Percentiles rank a stretch among this genome's conserved stretches.
Conservation (phyloP, 1,139 yeast genomes). For the Hyphopichia wangnamkhiaoensis region DNA sequence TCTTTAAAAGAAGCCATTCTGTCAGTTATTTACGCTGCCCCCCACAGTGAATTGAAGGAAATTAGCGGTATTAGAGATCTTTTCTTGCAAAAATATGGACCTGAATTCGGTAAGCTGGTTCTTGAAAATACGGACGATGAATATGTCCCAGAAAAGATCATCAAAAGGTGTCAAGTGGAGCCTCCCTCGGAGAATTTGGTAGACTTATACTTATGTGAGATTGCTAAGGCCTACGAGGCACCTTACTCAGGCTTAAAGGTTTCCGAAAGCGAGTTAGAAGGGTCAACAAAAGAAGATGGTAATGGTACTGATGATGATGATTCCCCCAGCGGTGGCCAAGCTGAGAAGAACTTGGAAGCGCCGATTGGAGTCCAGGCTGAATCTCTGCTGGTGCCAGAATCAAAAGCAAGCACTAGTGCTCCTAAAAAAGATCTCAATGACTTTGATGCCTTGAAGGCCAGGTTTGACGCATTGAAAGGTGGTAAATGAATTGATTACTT, state of each 20-base stretch:
- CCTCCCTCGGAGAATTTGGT: conserved; percentile 73
- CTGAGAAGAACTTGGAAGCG: conserved; percentile 12
- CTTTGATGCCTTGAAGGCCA: conserved; percentile 44
- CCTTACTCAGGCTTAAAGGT: conserved; percentile 62
- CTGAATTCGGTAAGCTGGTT: conserved; percentile 60
- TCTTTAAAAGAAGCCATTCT: conserved; percentile 75
- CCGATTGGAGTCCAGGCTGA: conserved; percentile 23
- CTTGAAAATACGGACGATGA: conserved; percentile 53
- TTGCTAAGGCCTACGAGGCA: conserved; percentile 77
- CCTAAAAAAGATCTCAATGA: conserved; percentile 24
- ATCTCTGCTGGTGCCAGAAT: too few species aligned
- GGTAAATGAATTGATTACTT: conserved; percentile 6
- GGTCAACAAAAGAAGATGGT: conserved; percentile 19
- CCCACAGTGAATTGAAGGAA: conserved; percentile 78
- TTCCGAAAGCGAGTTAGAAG: conserved; percentile 25
- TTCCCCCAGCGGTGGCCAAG: conserved; percentile 13
- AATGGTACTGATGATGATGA: conserved; percentile 14
- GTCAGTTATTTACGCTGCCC: conserved; percentile 69
- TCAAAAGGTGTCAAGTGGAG: conserved; percentile 60
- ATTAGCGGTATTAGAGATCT: conserved; percentile 61
- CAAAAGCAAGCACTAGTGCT: conserved; percentile 9
- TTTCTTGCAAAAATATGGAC: conserved; percentile 63
- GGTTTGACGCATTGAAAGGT: conserved; percentile 47
- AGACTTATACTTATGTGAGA: conserved; percentile 70
- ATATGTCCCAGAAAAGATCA: conserved; percentile 65